A percentile compares a stretch with the other conserved stretches of the same genome.
Evolutionary conservation across 2,329 filamentous ascomycete species (phyloP).

Genomic region (Alternaria alternata): DNA sequence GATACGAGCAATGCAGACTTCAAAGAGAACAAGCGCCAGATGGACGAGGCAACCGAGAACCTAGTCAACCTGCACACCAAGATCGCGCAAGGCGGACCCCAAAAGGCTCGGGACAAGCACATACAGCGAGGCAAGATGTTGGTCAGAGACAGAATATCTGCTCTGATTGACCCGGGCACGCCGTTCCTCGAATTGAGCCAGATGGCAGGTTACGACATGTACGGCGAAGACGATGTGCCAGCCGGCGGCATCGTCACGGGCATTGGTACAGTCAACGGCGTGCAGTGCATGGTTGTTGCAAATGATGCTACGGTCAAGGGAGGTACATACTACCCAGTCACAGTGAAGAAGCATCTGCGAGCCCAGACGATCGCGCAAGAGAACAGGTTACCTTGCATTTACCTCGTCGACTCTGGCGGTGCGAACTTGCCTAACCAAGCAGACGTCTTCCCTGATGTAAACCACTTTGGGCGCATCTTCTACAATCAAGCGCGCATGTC

Average conservation of each 20-base stretch:
- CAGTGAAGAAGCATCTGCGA: constrained; percentile 94
- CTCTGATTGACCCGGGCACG: constrained; percentile 86
- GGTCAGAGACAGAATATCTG: constrained; percentile 85
- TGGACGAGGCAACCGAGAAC: constrained; percentile 74
- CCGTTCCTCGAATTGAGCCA: constrained; percentile 93
- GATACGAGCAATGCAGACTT: constrained; percentile 81
- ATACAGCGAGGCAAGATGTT: constrained; percentile 91
- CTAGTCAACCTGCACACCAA: constrained; percentile 75
- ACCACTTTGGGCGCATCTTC: constrained; percentile 97
- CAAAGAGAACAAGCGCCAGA: constrained; percentile 79
- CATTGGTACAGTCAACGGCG: constrained; percentile 87
- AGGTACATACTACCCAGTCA: constrained; percentile 96
- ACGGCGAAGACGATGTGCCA: constrained; percentile 85
- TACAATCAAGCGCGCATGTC: constrained; percentile 98
- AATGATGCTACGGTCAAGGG: constrained; percentile 98
- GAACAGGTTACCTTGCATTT: constrained; percentile 85
- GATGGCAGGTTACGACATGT: constrained; percentile 86
- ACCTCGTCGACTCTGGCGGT: constrained; percentile 94
- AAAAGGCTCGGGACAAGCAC: constrained; percentile 88
- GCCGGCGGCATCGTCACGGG: constrained; percentile 93
- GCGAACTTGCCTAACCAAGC: constrained; percentile 95
- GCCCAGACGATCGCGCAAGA: constrained; percentile 91
- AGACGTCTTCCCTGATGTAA: constrained; percentile 92
- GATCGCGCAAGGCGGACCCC: constrained; percentile 78
- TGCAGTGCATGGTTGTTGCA: constrained; percentile 90